Base-by-base conservation (phyloP, 495 filamentous ascomycete species). In the Aspergillus bertholletiae region DNA sequence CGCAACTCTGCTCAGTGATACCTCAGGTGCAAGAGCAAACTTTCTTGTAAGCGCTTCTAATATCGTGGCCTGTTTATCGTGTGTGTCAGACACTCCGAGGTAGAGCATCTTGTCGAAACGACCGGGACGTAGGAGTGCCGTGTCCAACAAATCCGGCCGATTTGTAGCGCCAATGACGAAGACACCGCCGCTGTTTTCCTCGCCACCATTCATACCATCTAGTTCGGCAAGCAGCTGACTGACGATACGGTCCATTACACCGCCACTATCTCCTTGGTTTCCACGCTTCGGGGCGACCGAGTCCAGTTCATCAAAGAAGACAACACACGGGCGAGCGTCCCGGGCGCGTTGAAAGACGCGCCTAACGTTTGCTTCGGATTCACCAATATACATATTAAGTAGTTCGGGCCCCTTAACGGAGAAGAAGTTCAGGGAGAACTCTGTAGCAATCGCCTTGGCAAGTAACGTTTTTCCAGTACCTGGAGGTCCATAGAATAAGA, bases 31-130 rank as follows among this genome's bases (percentile, higher is more conserved):
- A 48, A 97, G 84, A 18, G 86, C 86, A 67, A 98, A 98, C 68
- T 97, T 98, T 62, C 94, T 79, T 8, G 94, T 97, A 58, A 98
- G 72, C 8, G 94, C 94, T 69, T 97, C 90, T 70, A 98, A 76
- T 60, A 98, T 97, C 4, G 83, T 97, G 45, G 89, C 80, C 70
- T 98, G 94, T 74, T 97, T 97, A 9, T 96, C 88, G 65, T 97
- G 95, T 13, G 94, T 97, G 69, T 97, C 94, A 22, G 89, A 92
- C 1, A 98, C 89, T 12, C 94, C 94, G 22, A 98, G 79, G 64
- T 97, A 98, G 35, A 98, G 83, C 95, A 97, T 97, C 81, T 97
- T 98, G 66, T 98, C 94, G 65, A 98, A 98, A 53, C 94, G 79
- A 7, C 94, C 94, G 11, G 94, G 94, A 27, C 94, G 83, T 15